These are phyloP conservation scores for Pseudopyricularia javanii DNA, from an alignment of 2,329 filamentous ascomycete genomes.

Conservation along the genomic window DNA sequence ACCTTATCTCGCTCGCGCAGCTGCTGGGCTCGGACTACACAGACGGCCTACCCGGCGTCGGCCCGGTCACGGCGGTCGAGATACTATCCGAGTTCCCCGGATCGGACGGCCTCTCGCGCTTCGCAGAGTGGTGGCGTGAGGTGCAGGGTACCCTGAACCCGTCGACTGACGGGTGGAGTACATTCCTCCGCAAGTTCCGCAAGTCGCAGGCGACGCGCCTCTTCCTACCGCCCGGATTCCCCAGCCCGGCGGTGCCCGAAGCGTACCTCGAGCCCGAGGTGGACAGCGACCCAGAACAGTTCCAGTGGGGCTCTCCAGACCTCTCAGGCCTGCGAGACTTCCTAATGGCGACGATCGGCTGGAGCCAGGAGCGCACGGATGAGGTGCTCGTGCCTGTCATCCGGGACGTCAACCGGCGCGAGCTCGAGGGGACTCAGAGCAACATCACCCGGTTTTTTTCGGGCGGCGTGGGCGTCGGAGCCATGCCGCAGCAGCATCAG, in stretches of 20 bases:
- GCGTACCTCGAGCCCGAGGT: conserved; percentile 85
- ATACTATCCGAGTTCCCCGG: conserved; percentile 81
- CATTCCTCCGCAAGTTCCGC: conserved; percentile 79
- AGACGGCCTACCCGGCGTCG: conserved; percentile 79
- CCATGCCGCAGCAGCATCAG: conserved; percentile 5
- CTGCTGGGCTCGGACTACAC: conserved; percentile 92
- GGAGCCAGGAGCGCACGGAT: conserved; percentile 83
- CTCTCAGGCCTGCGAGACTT: conserved; percentile 74
- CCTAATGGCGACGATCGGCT: conserved; percentile 85
- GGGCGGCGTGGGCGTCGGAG: conserved; percentile 40
- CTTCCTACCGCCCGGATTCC: conserved; percentile 73
- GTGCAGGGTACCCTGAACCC: conserved; percentile 51
- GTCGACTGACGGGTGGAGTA: conserved; percentile 36
- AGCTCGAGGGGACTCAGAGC: conserved; percentile 80
- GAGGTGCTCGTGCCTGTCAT: conserved; percentile 94
- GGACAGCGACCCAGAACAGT: conserved; percentile 62
- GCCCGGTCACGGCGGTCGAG: conserved; percentile 88
- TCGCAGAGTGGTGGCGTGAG: conserved; percentile 76
- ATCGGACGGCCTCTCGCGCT: conserved; percentile 50
- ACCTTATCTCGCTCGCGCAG: conserved; percentile 82
- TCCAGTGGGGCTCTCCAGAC: conserved; percentile 94
- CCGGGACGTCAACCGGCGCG: conserved; percentile 81
- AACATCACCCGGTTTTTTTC: conserved; percentile 94
- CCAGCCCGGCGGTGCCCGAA: conserved; percentile 62
- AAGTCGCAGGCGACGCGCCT: conserved; percentile 69